Percentiles rank a stretch among this genome's conserved stretches.
phyloP scores from a whole-genome alignment of 23 red algal species.

The Gracilaria gracilis region DNA sequence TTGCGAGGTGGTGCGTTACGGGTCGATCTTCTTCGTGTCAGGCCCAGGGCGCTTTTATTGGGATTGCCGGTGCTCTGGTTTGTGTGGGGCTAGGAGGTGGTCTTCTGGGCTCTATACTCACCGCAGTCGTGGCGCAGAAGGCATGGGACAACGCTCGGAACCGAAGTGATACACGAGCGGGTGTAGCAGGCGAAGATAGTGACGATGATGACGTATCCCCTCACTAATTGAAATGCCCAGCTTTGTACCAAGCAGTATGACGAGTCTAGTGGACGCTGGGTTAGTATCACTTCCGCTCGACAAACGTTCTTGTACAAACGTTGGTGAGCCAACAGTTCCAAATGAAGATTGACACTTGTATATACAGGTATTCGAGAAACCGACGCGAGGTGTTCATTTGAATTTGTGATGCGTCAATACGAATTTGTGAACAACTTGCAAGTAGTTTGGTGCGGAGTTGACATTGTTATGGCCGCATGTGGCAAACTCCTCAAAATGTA shows the following conservation, averaged over 20 bases:
- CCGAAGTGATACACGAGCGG: constrained; percentile 40
- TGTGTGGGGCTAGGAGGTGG: constrained; percentile 70
- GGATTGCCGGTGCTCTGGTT: constrained; percentile 24
- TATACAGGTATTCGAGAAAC: background rate
- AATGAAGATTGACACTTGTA: background rate
- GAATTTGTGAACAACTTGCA: constrained; percentile 47
- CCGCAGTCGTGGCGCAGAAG: constrained; percentile 41
- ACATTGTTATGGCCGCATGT: constrained; percentile 63
- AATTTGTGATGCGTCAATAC: constrained; percentile 25
- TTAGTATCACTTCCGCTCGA: background rate
- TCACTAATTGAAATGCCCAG: background rate
- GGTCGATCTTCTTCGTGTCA: constrained; percentile 54
- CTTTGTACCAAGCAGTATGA: background rate
- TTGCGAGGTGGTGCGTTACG: constrained; percentile 71
- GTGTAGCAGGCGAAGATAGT: constrained; percentile 21
- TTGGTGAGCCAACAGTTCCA: background rate
- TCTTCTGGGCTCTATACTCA: constrained; percentile 58
- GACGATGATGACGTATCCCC: constrained; percentile 13
- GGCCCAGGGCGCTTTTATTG: constrained; percentile 54
- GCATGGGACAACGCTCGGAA: constrained; percentile 61
- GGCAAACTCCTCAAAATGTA: constrained; percentile 47
- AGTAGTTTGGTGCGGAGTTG: constrained; percentile 51
- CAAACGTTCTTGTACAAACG: background rate
- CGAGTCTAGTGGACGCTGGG: background rate
- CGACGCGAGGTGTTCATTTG: background rate